Percentiles rank a stretch among this genome's conserved stretches.
Evolutionary conservation across 2,329 filamentous ascomycete species (phyloP).

Genomic region (Diaporthe eres): DNA sequence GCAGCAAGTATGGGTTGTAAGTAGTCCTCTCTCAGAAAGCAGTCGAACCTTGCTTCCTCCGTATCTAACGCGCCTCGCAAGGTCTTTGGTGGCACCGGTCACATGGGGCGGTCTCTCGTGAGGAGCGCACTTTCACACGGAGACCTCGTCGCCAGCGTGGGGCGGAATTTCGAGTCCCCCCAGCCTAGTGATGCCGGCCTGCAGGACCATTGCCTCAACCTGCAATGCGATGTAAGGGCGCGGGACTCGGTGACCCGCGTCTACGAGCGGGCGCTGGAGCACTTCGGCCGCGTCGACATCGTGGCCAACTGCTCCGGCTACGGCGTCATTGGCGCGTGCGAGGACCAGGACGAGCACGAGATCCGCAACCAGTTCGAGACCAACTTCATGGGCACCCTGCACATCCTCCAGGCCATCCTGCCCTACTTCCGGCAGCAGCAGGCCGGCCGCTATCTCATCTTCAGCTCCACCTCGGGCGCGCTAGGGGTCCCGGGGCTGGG

Average conservation of each 20-base stretch:
- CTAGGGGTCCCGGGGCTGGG: constrained; percentile 94
- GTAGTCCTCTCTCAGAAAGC: constrained; percentile 49
- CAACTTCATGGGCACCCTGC: constrained; percentile 95
- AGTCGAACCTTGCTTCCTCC: constrained; percentile 16
- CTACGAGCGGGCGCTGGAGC: constrained; percentile 77
- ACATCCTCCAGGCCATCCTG: constrained; percentile 91
- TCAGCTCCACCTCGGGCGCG: constrained; percentile 92
- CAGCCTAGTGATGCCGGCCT: constrained; percentile 79
- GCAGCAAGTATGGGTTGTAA: constrained; percentile 90
- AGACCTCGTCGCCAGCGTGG: constrained; percentile 89
- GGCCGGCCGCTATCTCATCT: constrained; percentile 89
- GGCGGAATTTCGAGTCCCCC: constrained; percentile 83
- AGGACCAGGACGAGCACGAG: constrained; percentile 96
- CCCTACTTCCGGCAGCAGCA: constrained; percentile 87
- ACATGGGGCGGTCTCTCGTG: constrained; percentile 92
- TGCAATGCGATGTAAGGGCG: constrained; percentile 92
- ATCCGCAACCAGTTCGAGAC: constrained; percentile 97
- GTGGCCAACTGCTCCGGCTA: constrained; percentile 96
- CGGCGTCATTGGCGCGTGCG: constrained; percentile 94
- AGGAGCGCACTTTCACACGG: constrained; percentile 84
- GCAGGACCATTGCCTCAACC: constrained; percentile 80
- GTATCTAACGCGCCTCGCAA: constrained; percentile 51
- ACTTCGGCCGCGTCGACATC: constrained; percentile 87
- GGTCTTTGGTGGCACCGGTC: constrained; percentile 97
- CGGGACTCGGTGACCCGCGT: constrained; percentile 82